These are phyloP conservation scores for Cucurbita maxima DNA, from an alignment of 306 rosid species.

Conservation along the genomic window DNA sequence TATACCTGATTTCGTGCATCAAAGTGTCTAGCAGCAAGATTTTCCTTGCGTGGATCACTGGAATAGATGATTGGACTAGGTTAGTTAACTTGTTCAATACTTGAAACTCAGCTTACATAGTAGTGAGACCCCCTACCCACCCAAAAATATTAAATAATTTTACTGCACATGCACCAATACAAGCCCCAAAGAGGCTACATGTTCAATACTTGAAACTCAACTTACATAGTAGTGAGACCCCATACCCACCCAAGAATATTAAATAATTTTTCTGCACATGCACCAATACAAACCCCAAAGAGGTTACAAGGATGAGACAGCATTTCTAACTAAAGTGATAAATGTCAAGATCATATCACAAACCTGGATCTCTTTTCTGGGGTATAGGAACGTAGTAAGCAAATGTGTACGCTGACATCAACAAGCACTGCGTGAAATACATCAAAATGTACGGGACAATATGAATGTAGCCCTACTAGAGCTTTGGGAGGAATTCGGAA, in stretches of 20 bases:
- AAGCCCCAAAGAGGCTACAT: background rate
- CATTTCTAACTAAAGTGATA: background rate
- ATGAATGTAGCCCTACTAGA: slow-evolving; percentile 72
- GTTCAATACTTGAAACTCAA: background rate
- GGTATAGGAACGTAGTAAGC: slow-evolving; percentile 36
- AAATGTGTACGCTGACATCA: slow-evolving; percentile 64
- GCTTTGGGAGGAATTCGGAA: slow-evolving; percentile 77
- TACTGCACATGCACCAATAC: background rate
- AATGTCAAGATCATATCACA: slow-evolving; percentile 26
- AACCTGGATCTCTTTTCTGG: slow-evolving; percentile 49
- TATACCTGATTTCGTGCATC: slow-evolving; percentile 36
- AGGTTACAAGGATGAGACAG: background rate
- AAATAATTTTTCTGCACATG: background rate
- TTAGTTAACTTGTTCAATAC: background rate
- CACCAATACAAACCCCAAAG: background rate
- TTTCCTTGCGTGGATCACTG: slow-evolving; percentile 27
- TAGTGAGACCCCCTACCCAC: background rate
- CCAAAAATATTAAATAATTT: slow-evolving; percentile 1
- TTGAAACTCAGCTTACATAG: background rate
- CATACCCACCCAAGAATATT: background rate
- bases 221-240: background rate
- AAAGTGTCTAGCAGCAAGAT: slow-evolving; percentile 17
- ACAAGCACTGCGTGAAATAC: slow-evolving; percentile 65
- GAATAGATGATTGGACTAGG: slow-evolving; percentile 15
- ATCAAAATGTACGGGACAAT: slow-evolving; percentile 79